These are phyloP conservation scores for Cladosporium velox DNA, from an alignment of 2,329 filamentous ascomycete species.

Conservation along the genomic window DNA sequence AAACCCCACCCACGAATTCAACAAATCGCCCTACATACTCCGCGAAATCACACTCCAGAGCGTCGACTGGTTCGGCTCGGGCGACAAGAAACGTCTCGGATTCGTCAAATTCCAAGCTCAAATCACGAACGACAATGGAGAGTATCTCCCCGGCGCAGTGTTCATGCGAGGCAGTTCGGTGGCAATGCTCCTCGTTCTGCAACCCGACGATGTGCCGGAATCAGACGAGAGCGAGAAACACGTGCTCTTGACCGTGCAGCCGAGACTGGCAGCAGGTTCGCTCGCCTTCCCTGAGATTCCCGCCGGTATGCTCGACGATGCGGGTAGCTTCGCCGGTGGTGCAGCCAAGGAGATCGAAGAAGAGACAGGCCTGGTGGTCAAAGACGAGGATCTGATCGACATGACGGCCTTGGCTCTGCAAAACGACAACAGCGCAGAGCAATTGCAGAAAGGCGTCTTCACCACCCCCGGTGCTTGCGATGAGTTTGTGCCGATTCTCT, in stretches of 20 bases:
- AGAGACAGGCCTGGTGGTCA: conserved; percentile 57
- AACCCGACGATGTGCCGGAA: conserved; percentile 51
- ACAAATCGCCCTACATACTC: conserved; percentile 53
- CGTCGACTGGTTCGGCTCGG: conserved; percentile 54
- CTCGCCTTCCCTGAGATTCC: conserved; percentile 59
- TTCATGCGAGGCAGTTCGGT: conserved; percentile 62
- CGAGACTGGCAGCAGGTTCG: conserved; percentile 58
- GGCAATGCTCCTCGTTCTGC: conserved; percentile 58
- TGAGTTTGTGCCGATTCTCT: conserved; percentile 60
- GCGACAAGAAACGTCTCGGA: conserved; percentile 45
- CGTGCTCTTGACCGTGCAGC: conserved; percentile 58
- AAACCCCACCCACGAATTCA: conserved; percentile 51
- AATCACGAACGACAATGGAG: conserved; percentile 54
- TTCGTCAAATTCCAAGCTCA: conserved; percentile 59
- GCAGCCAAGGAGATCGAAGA: conserved; percentile 61
- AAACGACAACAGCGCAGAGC: conserved; percentile 34
- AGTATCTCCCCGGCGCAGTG: conserved; percentile 57
- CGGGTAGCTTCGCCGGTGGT: conserved; percentile 54
- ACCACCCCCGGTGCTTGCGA: conserved; percentile 59
- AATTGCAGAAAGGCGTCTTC: conserved; percentile 54
- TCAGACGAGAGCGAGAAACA: conserved; percentile 49
- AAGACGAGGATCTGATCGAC: conserved; percentile 53
- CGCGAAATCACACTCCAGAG: conserved; percentile 56
- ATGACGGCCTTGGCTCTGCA: conserved; percentile 54
- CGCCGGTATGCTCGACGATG: conserved; percentile 62